These are phyloP conservation scores for Dactylellina cionopaga DNA, from an alignment of 2,329 filamentous ascomycete species.

Conservation along the genomic window DNA sequence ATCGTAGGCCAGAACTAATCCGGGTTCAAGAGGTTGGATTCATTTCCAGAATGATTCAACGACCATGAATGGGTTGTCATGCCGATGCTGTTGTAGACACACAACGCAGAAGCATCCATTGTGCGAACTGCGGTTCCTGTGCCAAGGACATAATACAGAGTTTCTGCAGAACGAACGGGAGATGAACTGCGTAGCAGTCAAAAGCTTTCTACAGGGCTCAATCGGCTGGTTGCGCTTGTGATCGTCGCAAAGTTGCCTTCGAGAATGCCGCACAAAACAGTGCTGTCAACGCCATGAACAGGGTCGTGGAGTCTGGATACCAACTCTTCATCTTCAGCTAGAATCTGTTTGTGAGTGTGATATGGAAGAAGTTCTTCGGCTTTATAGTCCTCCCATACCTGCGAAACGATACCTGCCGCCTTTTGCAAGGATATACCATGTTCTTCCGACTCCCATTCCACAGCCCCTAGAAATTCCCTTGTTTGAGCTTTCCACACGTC, in stretches of 20 bases:
- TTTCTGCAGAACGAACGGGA: not conserved
- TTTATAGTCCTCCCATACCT: not conserved
- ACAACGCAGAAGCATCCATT: not conserved
- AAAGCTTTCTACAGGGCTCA: not conserved
- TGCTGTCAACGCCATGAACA: not conserved
- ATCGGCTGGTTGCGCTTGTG: not conserved
- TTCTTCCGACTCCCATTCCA: not conserved
- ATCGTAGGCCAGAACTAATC: not conserved
- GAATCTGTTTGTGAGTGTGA: slow-evolving; percentile 6
- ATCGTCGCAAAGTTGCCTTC: not conserved
- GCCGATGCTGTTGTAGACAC: slow-evolving; percentile 14
- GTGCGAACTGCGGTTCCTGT: not conserved
- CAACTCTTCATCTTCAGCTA: not conserved
- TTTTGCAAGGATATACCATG: not conserved
- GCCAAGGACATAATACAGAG: not conserved
- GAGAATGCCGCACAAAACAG: not conserved
- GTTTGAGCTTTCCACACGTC: not conserved
- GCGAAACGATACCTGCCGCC: not conserved
- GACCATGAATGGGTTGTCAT: not conserved
- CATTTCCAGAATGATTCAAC: not conserved
- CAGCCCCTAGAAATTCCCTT: not conserved
- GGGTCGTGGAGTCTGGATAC: not conserved
- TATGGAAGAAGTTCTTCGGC: not conserved
- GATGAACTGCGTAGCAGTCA: not conserved
- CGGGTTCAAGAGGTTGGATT: not conserved